Percentiles rank a stretch among this genome's conserved stretches.
phyloP scores from a whole-genome alignment of 2,329 filamentous ascomycete genomes.

The Talaromyces sp. region DNA sequence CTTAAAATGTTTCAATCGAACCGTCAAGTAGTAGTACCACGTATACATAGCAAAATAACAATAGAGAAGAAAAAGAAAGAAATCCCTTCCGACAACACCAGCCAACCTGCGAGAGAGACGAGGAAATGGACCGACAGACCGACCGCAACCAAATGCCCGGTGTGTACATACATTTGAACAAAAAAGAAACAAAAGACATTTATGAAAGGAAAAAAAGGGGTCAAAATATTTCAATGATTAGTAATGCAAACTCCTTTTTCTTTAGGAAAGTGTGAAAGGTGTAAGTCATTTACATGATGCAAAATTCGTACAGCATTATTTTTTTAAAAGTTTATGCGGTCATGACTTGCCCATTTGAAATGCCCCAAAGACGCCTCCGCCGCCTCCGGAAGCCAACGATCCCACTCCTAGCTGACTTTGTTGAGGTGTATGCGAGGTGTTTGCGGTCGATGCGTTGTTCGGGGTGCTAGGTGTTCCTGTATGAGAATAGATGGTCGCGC shows the following conservation, averaged over 20 bases:
- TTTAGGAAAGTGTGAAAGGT: background rate
- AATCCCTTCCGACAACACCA: background rate
- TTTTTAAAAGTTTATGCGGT: background rate
- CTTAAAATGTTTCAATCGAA: background rate
- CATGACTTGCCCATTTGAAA: conserved; percentile 15
- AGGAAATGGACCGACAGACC: background rate
- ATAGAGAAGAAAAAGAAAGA: background rate
- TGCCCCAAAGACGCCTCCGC: conserved; percentile 13
- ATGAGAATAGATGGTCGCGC: conserved; percentile 45
- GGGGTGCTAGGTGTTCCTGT: conserved; percentile 64
- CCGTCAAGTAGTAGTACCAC: background rate
- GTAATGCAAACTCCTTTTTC: background rate
- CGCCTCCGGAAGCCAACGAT: conserved; percentile 69
- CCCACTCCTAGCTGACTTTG: conserved; percentile 53
- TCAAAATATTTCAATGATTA: background rate
- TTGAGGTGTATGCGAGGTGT: conserved; percentile 38
- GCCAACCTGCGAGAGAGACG: background rate
- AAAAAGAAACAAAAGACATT: background rate
- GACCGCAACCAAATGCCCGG: background rate
- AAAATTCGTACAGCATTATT: background rate
- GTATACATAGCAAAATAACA: background rate
- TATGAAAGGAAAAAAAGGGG: background rate
- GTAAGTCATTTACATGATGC: background rate
- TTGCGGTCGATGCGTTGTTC: conserved; percentile 52
- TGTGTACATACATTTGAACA: background rate